Evolutionary conservation across 768 basidiomycete genomes (phyloP), one percentile per base, ranked within the genome.

Genomic region (Cystofilobasidium ferigula): DNA sequence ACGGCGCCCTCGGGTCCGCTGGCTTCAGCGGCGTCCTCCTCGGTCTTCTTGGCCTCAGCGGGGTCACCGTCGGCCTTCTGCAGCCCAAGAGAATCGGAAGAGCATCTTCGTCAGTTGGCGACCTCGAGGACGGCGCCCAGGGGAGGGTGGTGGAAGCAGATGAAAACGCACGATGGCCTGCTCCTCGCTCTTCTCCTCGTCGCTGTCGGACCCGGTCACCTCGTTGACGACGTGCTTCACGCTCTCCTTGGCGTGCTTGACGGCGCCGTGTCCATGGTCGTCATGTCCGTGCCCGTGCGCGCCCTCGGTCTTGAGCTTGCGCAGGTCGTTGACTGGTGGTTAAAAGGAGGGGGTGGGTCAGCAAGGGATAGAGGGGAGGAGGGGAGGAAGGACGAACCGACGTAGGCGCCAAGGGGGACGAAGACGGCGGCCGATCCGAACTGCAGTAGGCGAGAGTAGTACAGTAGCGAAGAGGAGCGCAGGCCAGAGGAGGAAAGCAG

Each of bases 301-400:
- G 51, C 30, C 28, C 28, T 28, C 51, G 30, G 51, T 10, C 51
- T 54, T 10, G 28, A 32, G 32, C 51, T 54, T 54, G 9, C 51
- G 51, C 3, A 54, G 51, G 51, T 54, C 51, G 51, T 54, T 54
- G 51, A 54, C 30, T n/a, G n/a, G n/a, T n/a, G n/a, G n/a, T n/a
- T n/a, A n/a, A n/a, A n/a, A n/a, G n/a, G n/a, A n/a, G n/a, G n/a
- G n/a, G n/a, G n/a, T n/a, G n/a, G n/a, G n/a, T n/a, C n/a, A n/a
- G n/a, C n/a, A n/a, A n/a, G n/a, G n/a, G n/a, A n/a, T n/a, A n/a
- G n/a, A n/a, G n/a, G n/a, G n/a, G n/a, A n/a, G n/a, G n/a, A n/a
- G n/a, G n/a, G n/a, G n/a, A n/a, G n/a, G n/a, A n/a, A n/a, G n/a
- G n/a, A n/a, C n/a, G n/a, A n/a, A n/a, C n/a, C n/a, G 51, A 54